These are phyloP conservation scores for Podaxis pistillaris DNA, from an alignment of 768 basidiomycete species.

Conservation along the genomic window DNA sequence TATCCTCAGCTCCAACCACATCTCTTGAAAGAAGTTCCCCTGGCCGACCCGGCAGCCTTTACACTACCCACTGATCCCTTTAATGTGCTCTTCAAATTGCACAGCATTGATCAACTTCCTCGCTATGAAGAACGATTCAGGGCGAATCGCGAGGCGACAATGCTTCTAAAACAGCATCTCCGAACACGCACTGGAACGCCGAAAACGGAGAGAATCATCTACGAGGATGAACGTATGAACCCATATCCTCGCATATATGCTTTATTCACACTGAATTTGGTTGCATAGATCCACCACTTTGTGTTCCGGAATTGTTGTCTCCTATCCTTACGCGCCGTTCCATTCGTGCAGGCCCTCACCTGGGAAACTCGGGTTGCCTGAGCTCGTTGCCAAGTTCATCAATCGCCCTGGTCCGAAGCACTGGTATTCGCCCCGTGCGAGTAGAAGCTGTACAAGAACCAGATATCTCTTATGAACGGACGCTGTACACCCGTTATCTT, in stretches of 20 bases:
- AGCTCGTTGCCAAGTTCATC: not conserved
- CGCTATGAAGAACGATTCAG: constrained; percentile 11
- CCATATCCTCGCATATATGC: not conserved
- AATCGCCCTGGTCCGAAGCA: not conserved
- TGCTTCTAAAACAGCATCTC: constrained; percentile 16
- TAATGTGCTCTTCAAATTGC: constrained; percentile 4
- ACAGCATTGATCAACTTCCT: not conserved
- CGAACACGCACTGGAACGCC: constrained; percentile 22
- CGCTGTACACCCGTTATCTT: constrained; percentile 20
- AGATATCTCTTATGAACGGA: constrained; percentile 21
- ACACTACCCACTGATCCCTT: constrained; percentile 12
- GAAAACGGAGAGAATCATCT: constrained; percentile 37
- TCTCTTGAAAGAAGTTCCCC: constrained; percentile 5
- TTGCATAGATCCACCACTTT: constrained; percentile 8
- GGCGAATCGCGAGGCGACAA: not conserved
- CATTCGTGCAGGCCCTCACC: constrained; percentile 42
- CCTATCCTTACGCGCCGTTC: constrained; percentile 48
- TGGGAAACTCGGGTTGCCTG: constrained; percentile 21
- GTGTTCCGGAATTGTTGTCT: constrained; percentile 32
- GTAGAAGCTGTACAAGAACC: constrained; percentile 23
- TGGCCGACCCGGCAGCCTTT: constrained; percentile 7
- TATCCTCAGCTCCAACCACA: constrained; percentile 1
- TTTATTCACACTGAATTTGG: not conserved
- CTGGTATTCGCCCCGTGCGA: constrained; percentile 21
- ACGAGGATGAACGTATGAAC: constrained; percentile 33